These are phyloP conservation scores for Geosiphon pyriformis DNA, from an alignment of 192 early-diverging fungal genomes.

Conservation along the genomic window DNA sequence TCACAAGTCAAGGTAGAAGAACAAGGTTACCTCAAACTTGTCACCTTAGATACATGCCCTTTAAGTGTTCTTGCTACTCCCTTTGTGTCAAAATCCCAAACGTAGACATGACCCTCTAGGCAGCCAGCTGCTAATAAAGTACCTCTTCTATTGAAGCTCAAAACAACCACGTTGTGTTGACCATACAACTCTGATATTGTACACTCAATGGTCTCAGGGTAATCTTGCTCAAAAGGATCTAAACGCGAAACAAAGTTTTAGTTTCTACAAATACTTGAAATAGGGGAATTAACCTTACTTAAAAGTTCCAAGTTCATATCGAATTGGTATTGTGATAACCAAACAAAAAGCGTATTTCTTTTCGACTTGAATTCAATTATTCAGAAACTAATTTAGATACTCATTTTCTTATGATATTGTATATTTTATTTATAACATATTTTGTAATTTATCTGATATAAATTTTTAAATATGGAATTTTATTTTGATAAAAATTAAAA, in stretches of 20 bases:
- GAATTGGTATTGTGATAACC: no score
- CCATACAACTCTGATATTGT: conserved; percentile 51
- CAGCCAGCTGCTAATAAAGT: conserved; percentile 79
- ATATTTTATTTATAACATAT: neutral
- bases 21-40: conserved; percentile 63
- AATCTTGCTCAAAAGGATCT: conserved; percentile 80
- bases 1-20: no score
- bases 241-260: neutral
- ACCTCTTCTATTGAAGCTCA: conserved; percentile 74
- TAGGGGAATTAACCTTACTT: conserved; percentile 2
- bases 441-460: no score
- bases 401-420: neutral
- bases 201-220: conserved; percentile 73
- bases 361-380: no score
- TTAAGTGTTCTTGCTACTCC: conserved; percentile 60
- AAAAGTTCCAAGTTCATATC: conserved; percentile 6
- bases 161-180: conserved; percentile 46
- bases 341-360: no score
- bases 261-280: neutral
- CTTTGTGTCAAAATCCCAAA: conserved; percentile 91
- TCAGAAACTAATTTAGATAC: no score
- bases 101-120: conserved; percentile 67
- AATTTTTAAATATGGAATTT: no score
- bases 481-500: no score
- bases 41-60: conserved; percentile 72